A percentile compares a stretch with the other conserved stretches of the same genome.
phyloP scores from a whole-genome alignment of 2,329 filamentous ascomycete species.

The Albifimbria verrucaria region DNA sequence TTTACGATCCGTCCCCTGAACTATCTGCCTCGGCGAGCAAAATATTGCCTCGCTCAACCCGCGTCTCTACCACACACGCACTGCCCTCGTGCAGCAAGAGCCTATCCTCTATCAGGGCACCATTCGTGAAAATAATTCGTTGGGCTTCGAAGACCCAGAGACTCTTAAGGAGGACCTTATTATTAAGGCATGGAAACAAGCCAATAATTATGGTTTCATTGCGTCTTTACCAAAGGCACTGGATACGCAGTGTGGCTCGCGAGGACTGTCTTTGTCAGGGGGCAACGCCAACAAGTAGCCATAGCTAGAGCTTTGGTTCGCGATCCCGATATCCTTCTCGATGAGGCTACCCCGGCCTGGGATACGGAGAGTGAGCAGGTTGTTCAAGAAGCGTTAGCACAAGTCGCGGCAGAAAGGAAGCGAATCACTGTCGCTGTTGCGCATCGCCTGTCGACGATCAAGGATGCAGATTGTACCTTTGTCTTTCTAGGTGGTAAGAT shows the following conservation, averaged over 20 bases:
- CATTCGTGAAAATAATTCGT: constrained; percentile 74
- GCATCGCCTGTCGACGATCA: constrained; percentile 8
- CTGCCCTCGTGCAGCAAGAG: constrained; percentile 58
- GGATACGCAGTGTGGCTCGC: constrained; percentile 56
- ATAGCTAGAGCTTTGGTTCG: constrained; percentile 65
- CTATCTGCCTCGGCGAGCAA: constrained; percentile 42
- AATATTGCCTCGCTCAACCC: constrained; percentile 39
- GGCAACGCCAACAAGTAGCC: constrained; percentile 65
- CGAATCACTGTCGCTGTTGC: constrained; percentile 8
- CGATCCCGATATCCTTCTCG: constrained; percentile 58
- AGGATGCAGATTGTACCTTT: constrained; percentile 6
- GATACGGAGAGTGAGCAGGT: constrained; percentile 57
- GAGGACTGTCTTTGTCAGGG: constrained; percentile 61
- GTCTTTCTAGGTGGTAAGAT: constrained; percentile 4
- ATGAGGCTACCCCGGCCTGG: constrained; percentile 60
- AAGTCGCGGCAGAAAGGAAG: constrained; percentile 1
- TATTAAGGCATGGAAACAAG: constrained; percentile 40
- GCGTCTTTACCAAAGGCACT: constrained; percentile 39
- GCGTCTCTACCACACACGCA: constrained; percentile 46
- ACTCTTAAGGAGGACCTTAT: constrained; percentile 24
- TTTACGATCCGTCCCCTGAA: constrained; percentile 39
- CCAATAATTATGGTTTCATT: constrained; percentile 44
- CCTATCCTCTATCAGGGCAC: constrained; percentile 72
- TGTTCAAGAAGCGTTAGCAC: constrained; percentile 4
- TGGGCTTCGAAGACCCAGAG: constrained; percentile 21